Conservation (phyloP, 2,329 filamentous ascomycete genomes). For the Coniella vitis region DNA sequence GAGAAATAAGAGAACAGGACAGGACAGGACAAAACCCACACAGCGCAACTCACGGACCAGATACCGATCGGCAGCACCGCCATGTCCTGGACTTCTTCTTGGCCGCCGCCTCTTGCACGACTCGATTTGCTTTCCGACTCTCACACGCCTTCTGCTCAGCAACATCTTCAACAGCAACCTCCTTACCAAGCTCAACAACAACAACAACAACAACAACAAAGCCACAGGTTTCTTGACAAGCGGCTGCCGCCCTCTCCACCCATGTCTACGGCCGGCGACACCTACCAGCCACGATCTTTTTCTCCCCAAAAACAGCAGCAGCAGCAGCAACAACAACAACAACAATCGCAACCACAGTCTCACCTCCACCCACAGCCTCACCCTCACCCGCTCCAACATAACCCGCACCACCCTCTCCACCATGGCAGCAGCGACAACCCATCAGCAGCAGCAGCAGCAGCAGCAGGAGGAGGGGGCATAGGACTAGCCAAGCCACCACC, state of each 20-base stretch:
- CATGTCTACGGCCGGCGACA: conserved; percentile 10
- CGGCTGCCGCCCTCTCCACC: conserved; percentile 13
- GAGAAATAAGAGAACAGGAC: too few species aligned
- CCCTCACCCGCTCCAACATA: neutral
- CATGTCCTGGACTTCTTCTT: neutral
- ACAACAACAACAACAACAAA: neutral
- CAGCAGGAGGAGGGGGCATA: neutral
- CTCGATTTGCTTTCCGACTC: neutral
- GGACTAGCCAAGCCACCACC: neutral
- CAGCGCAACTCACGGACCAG: too few species aligned
- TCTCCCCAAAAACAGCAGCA: conserved; percentile 6
- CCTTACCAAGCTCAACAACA: neutral
- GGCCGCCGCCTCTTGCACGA: too few species aligned
- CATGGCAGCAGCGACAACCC: neutral
- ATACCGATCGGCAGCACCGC: too few species aligned
- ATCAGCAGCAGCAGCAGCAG: conserved; percentile 1
- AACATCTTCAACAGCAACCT: too few species aligned
- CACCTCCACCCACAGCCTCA: neutral
- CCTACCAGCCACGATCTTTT: conserved; percentile 4
- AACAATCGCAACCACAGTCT: neutral
- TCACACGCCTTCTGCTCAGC: neutral
- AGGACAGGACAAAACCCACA: too few species aligned
- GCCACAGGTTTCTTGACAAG: conserved; percentile 10
- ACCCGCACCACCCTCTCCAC: neutral
- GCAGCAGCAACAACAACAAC: conserved; percentile 8